These are phyloP conservation scores for Mycena venus DNA, from an alignment of 768 basidiomycete species.

Conservation along the genomic window DNA sequence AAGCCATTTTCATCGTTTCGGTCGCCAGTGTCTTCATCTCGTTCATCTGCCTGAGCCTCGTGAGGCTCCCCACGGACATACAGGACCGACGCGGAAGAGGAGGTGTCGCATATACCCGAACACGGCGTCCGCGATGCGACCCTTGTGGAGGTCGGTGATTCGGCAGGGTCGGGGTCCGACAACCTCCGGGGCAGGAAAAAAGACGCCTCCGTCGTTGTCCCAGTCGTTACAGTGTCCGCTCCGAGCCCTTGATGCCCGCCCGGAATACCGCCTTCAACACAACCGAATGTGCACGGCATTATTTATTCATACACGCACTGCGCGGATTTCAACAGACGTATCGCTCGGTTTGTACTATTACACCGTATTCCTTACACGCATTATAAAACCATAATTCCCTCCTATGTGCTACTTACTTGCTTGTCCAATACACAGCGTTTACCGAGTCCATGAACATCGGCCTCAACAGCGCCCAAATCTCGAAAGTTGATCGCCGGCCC, in stretches of 20 bases:
- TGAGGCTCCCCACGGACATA: conserved; percentile 23
- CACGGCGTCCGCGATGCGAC: conserved; percentile 32
- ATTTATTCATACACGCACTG: background rate
- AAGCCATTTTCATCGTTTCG: conserved; percentile 58
- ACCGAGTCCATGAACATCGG: too few relatives aligned
- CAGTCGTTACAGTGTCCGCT: conserved; percentile 20
- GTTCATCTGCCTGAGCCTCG: conserved; percentile 27
- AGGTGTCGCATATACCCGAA: conserved; percentile 20
- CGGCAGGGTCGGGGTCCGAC: background rate
- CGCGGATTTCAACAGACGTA: background rate
- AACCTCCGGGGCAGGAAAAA: background rate
- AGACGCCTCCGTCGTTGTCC: background rate
- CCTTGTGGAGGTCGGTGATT: conserved; percentile 12
- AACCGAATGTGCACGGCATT: background rate
- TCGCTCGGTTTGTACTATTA: conserved; percentile 4
- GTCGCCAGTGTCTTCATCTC: conserved; percentile 20
- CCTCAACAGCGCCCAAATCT: too few relatives aligned
- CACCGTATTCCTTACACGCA: background rate
- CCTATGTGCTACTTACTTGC: background rate
- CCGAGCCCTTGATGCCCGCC: conserved; percentile 9
- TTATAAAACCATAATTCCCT: background rate
- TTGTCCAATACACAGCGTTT: background rate
- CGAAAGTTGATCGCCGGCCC: too few relatives aligned
- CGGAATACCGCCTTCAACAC: background rate
- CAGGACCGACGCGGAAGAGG: conserved; percentile 23